Conservation (phyloP, 108 stramenopile genomes). For the Cyclotella cryptica region DNA sequence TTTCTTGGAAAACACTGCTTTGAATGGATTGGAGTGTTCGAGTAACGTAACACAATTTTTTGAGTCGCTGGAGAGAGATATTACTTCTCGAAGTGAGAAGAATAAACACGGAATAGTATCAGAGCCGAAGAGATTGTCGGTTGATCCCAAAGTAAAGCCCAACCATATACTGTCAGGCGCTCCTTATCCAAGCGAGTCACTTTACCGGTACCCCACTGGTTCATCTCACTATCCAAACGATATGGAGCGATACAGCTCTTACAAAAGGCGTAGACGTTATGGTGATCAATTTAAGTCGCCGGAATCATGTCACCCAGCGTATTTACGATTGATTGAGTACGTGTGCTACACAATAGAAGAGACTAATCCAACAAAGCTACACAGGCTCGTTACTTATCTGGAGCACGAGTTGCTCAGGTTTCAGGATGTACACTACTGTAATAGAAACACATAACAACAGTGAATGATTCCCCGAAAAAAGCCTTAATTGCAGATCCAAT, state of each 20-base stretch:
- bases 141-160: conserved; percentile 16
- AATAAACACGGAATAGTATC: background rate
- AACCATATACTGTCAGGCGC: conserved; percentile 36
- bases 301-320: conserved; percentile 31
- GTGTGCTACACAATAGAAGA: conserved; percentile 43
- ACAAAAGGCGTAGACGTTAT: background rate
- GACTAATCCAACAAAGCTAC: conserved; percentile 26
- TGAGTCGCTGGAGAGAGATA: conserved; percentile 11
- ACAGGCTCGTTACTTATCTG: conserved; percentile 27
- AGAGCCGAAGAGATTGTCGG: background rate
- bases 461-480: no score
- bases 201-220: background rate
- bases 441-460: no score
- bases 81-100: conserved; percentile 3
- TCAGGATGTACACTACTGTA: background rate
- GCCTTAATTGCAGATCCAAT: background rate
- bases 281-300: background rate
- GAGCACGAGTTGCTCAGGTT: conserved; percentile 28
- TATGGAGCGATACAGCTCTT: background rate
- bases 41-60: conserved; percentile 30
- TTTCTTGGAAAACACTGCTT: conserved; percentile 55
- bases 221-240: background rate
- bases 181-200: conserved; percentile 25
- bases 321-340: conserved; percentile 44
- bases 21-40: conserved; percentile 21